Evolutionary conservation across 331 rosid species (phyloP).

Genomic region (Arachis monticola): DNA sequence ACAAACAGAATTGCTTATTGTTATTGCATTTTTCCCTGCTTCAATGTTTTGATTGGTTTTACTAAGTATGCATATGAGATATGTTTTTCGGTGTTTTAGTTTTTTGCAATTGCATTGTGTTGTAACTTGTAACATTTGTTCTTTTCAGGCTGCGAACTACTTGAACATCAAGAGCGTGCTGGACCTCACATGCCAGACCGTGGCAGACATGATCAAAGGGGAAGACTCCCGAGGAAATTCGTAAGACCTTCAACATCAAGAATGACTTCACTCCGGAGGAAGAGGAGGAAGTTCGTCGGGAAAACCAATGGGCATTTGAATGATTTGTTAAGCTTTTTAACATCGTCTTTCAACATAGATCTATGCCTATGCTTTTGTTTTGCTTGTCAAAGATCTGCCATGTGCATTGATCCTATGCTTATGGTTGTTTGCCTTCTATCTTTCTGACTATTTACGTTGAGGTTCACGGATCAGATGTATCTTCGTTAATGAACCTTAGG

Average conservation of each 20-base stretch:
- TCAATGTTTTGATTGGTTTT: background rate
- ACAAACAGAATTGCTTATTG: background rate
- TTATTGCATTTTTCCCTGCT: background rate
- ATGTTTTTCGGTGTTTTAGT: background rate
- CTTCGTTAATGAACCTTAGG: conserved; percentile 22
- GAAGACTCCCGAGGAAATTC: conserved; percentile 78
- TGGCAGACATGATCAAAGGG: conserved; percentile 82
- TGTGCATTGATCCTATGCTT: conserved; percentile 34
- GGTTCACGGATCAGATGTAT: conserved; percentile 22
- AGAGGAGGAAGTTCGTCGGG: conserved; percentile 80
- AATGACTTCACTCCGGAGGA: conserved; percentile 72
- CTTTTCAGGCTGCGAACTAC: conserved; percentile 73
- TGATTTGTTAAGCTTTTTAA: conserved; percentile 37
- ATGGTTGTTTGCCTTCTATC: conserved; percentile 23
- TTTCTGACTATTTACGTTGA: conserved; percentile 35
- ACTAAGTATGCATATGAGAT: background rate
- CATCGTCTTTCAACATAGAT: background rate
- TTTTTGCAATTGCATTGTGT: background rate
- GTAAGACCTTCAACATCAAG: conserved; percentile 71
- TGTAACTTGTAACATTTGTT: background rate
- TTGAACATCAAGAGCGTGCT: conserved; percentile 71
- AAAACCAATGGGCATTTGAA: conserved; percentile 87
- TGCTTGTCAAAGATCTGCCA: background rate
- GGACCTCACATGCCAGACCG: conserved; percentile 79
- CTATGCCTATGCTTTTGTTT: too few species aligned